Percentiles rank a stretch among this genome's conserved stretches.
Evolutionary conservation across 1,139 yeast species (phyloP).

Genomic region (Yamadazyma dendronema): DNA sequence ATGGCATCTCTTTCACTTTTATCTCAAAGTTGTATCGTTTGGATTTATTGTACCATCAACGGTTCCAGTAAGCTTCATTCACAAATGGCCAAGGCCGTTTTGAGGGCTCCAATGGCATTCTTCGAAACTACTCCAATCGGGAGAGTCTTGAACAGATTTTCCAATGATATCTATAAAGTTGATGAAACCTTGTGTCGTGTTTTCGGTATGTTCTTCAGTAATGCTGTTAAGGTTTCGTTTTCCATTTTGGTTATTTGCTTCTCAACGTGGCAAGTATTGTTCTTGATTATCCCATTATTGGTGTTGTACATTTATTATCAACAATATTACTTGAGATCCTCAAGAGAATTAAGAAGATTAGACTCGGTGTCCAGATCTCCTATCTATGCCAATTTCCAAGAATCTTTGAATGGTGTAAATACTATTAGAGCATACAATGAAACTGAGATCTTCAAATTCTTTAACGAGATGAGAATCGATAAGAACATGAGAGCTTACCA

Average conservation of each 20-base stretch:
- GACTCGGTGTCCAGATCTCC: constrained; percentile 95
- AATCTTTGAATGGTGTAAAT: constrained; percentile 84
- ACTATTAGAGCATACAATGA: constrained; percentile 90
- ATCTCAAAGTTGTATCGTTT: constrained; percentile 66
- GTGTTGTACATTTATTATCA: constrained; percentile 80
- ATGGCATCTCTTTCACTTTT: constrained; percentile 59
- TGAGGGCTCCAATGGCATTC: constrained; percentile 94
- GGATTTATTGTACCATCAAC: constrained; percentile 82
- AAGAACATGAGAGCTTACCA: constrained; percentile 87
- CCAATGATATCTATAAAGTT: constrained; percentile 88
- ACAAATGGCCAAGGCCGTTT: constrained; percentile 73
- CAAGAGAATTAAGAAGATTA: constrained; percentile 91
- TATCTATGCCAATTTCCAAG: constrained; percentile 95
- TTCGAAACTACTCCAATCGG: constrained; percentile 98
- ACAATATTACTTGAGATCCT: constrained; percentile 82
- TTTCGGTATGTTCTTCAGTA: constrained; percentile 76
- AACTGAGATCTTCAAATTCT: constrained; percentile 63
- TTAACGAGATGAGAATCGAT: constrained; percentile 79
- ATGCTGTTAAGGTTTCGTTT: constrained; percentile 71
- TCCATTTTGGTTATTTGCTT: constrained; percentile 79
- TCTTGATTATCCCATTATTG: constrained; percentile 69
- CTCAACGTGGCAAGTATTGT: constrained; percentile 84
- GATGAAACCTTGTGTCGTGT: constrained; percentile 87
- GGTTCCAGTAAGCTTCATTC: constrained; percentile 81
- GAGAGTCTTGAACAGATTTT: constrained; percentile 87